These are phyloP conservation scores for Aurantiochytrium sp. DNA, from an alignment of 108 stramenopile genomes.

Conservation along the genomic window DNA sequence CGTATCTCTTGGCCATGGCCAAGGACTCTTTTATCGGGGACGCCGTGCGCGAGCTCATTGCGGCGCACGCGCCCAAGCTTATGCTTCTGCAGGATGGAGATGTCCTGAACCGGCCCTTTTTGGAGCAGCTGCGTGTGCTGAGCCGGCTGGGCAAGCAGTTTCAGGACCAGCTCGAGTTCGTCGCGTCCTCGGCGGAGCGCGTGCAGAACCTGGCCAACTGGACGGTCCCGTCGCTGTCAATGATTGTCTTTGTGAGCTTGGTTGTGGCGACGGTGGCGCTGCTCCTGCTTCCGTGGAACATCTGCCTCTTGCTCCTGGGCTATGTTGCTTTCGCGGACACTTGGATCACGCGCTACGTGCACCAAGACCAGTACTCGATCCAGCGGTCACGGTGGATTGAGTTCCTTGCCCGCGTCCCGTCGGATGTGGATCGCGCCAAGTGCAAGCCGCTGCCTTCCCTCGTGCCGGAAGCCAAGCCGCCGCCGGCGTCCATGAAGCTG, in stretches of 20 bases:
- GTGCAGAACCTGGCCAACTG: conserved; percentile 22
- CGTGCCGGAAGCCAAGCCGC: neutral
- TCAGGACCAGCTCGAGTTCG: conserved; percentile 20
- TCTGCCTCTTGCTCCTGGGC: neutral
- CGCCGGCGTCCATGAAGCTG: neutral
- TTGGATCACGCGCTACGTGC: neutral
- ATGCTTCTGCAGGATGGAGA: neutral
- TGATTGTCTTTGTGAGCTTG: neutral
- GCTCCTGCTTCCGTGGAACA: neutral
- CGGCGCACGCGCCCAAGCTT: neutral
- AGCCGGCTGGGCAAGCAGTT: neutral
- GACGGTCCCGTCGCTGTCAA: neutral
- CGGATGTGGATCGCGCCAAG: conserved; percentile 22
- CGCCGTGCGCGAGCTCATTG: neutral
- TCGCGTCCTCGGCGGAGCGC: neutral
- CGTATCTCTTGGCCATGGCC: neutral
- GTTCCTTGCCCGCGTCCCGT: neutral
- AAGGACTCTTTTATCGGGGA: neutral
- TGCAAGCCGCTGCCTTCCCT: neutral
- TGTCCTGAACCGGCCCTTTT: neutral
- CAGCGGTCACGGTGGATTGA: neutral
- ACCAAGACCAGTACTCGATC: neutral
- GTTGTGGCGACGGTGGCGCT: neutral
- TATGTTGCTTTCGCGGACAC: neutral
- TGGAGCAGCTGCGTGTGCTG: neutral